Conservation (phyloP, 371 early-diverging fungal species). For the Basidiobolus meristosporus region DNA sequence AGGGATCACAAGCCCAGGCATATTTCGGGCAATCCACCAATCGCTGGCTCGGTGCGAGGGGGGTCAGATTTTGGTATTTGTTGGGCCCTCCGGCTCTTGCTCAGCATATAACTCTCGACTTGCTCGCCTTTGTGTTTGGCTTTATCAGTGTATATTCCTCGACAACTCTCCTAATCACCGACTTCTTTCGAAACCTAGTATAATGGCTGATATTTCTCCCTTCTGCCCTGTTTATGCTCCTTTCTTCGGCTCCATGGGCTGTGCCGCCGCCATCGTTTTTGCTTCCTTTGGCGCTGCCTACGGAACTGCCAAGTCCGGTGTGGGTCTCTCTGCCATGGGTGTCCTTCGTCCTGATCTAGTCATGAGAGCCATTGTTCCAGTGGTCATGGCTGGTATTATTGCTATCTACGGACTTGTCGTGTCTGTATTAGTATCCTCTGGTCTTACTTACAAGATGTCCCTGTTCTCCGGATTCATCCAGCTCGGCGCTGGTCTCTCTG, state of each 20-base stretch:
- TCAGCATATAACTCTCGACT: no score
- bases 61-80: no score
- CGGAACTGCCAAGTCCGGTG: conserved; percentile 82
- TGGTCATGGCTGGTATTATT: conserved; percentile 90
- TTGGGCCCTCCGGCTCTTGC: no score
- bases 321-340: conserved; percentile 76
- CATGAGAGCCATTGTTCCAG: conserved; percentile 72
- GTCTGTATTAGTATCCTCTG: conserved; percentile 61
- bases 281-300: conserved; percentile 85
- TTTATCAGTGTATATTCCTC: no score
- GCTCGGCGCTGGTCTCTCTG: conserved; percentile 66
- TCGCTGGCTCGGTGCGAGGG: no score
- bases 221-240: conserved; percentile 88
- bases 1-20: no score
- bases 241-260: conserved; percentile 92
- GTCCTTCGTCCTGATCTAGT: conserved; percentile 74
- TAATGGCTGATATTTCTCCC: no score
- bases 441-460: background rate
- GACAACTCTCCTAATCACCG: no score
- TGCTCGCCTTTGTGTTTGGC: no score
- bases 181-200: no score
- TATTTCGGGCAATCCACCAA: no score
- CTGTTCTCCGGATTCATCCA: conserved; percentile 44
- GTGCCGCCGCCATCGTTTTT: conserved; percentile 87
- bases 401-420: conserved; percentile 81